Base-by-base conservation (phyloP, 164 flowering plant species). In the Annona squamosa region DNA sequence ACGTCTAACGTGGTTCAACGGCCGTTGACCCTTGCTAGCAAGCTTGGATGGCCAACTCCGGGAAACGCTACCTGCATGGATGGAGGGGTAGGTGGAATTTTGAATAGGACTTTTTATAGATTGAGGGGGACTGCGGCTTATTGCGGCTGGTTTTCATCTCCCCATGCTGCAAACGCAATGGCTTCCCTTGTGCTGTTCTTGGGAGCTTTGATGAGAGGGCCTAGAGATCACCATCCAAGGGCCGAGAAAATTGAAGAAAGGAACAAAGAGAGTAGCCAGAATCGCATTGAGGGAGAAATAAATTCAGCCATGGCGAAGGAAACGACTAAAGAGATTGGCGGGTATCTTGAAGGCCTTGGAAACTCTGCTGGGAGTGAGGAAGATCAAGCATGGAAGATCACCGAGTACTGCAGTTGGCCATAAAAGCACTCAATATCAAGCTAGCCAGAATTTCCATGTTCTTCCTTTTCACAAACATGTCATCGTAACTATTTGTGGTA, bases 181-280 rank as follows among this genome's bases (percentile, higher is more conserved):
- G 84, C 86, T 62, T 83, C 86, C 3, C 67, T 84, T 5, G 26
- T 84, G 44, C 73, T 84, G 70, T 75, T 84, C 41, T 16, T 82
- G 76, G 81, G 73, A 75, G 86, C 81, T 3, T 48, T 84, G 18
- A 41, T 84, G 43, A 73, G 68, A 68, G 7, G 71, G 42, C 37
- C 9, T 3, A 44, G 62, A 0, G 48, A 63, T 5, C 48, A 64
- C 43, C 47, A 63, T 71, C 4, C 63, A 17, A 44, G 10, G n/a
- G 41, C 13, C 19, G 52, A 71, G 18, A 44, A 13, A 61, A 4
- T 4, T 7, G 48, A 6, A 48, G 64, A 52, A 18, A 44, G 2
- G 9, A 4, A 46, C 46, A 17, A 46, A 4, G 62, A 63, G n/a
- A 26, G 37, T 26, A 56, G 18, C 47, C 37, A 37, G 3, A 46